Evolutionary conservation across 805 yeast genomes (phyloP).

Genomic region (Wickerhamomyces rabaulensis): DNA sequence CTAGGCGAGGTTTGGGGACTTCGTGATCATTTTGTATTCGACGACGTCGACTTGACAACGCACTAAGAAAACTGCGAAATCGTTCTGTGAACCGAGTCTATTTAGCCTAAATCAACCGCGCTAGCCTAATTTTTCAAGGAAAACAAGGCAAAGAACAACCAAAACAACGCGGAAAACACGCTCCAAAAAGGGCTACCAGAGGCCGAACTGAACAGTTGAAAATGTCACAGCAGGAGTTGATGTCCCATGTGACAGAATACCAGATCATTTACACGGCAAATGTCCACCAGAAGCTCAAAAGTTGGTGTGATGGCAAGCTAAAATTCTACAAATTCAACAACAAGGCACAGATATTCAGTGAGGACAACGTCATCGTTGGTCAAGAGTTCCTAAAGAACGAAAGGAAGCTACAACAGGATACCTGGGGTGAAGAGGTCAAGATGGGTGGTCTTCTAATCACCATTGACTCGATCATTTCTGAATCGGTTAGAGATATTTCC

Average conservation of each 20-base stretch:
- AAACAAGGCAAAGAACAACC: neutral
- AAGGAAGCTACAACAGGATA: conserved; percentile 2
- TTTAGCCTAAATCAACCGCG: neutral
- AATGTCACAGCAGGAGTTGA: conserved; percentile 18
- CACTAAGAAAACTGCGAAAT: too few relatives aligned
- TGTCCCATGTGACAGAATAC: conserved; percentile 20
- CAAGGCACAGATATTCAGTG: conserved; percentile 16
- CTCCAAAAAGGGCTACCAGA: neutral
- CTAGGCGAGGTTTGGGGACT: too few relatives aligned
- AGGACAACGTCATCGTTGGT: conserved; percentile 12
- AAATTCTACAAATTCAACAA: conserved; percentile 18
- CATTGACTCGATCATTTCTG: conserved; percentile 9
- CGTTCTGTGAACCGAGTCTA: neutral
- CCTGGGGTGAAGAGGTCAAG: conserved; percentile 14
- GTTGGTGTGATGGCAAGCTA: conserved; percentile 22
- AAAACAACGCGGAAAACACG: neutral
- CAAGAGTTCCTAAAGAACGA: conserved; percentile 13
- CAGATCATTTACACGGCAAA: conserved; percentile 17
- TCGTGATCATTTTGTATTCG: too few relatives aligned
- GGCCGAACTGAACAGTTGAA: neutral
- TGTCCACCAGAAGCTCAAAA: conserved; percentile 16
- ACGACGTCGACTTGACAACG: too few relatives aligned
- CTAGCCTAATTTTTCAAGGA: too few relatives aligned
- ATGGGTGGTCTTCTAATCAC: conserved; percentile 14
- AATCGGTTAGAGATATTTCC: conserved; percentile 14